Evolutionary conservation across 2,329 filamentous ascomycete genomes (phyloP), one percentile per base, ranked within the genome.

Genomic region (Talaromyces sp.): DNA sequence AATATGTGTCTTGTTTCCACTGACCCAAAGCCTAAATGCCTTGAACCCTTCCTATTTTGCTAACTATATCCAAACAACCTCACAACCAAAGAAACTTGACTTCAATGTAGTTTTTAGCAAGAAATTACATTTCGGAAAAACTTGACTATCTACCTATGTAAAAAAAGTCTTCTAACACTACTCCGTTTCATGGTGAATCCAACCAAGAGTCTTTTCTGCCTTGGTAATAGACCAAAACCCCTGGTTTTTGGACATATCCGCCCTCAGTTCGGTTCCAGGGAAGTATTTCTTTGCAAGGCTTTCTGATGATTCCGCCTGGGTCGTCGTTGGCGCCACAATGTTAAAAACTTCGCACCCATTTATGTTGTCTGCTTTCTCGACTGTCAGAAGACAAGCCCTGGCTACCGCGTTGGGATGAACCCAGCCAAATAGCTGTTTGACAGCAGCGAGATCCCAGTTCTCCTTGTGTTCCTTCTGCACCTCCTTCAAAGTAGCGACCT

Each of bases 391-490:
- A 62, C 73, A 77, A 15, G 74, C 74, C 22, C 73, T 65, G 2
- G 74, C 75, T 2, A 71, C 72, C 3, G 73, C 75, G 15, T 65
- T 59, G 0, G 73, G 72, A 47, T 65, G 67, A 17, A 75, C 73
- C 74, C 74, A 76, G 8, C 71, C 72, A 73, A 72, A 76, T 3
- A 76, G 65, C 64, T 74, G 72, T 57, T 69, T 71, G 53, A 77
- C 71, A 7, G 66, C 75, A 1, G 71, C 66, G 9, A 67, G 65
- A 3, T 73, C 63, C 75, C 75, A 75, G 55, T 73, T 68, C 57
- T 70, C 66, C 25, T 64, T 56, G 57, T 77, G 74, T 64, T 73
- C 69, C 58, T 73, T 62, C 57, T 66, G 63, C 19, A 75, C 73
- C 1, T 73, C 65, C 22, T 66, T 58, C 44, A 68, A 62, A 9